These are phyloP conservation scores for Prunus padus DNA, from an alignment of 306 rosid species.

Conservation along the genomic window DNA sequence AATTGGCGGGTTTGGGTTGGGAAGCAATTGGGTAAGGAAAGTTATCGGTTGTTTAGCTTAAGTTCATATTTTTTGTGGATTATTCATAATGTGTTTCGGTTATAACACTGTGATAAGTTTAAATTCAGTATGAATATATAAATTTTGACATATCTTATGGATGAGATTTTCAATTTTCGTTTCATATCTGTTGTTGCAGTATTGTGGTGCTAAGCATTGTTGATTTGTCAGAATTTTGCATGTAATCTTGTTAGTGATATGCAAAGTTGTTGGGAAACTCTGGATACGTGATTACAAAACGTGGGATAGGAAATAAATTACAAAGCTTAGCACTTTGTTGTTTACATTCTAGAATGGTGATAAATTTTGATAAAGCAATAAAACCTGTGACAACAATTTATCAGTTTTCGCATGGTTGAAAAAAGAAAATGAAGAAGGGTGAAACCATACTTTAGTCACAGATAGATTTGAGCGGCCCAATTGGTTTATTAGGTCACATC, in stretches of 20 bases:
- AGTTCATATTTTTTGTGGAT: neutral
- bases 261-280: neutral
- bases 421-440: neutral
- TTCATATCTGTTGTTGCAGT: neutral
- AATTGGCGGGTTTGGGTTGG: conserved; percentile 1
- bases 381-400: neutral
- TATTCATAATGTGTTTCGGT: neutral
- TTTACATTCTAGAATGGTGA: neutral
- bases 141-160: conserved; percentile 15
- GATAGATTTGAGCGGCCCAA: neutral
- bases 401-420: neutral
- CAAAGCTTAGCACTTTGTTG: neutral
- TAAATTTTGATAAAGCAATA: neutral
- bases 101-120: neutral
- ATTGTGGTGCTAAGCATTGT: neutral
- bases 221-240: neutral
- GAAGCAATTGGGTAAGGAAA: conserved; percentile 18
- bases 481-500: neutral
- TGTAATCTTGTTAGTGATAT: neutral
- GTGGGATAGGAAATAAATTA: neutral
- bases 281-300: neutral
- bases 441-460: neutral
- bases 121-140: conserved; percentile 2
- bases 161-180: neutral
- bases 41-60: neutral